Evolutionary conservation across 2,329 filamentous ascomycete species (phyloP), one percentile per base, ranked within the genome.

Genomic region (Leptographium galeiforme): DNA sequence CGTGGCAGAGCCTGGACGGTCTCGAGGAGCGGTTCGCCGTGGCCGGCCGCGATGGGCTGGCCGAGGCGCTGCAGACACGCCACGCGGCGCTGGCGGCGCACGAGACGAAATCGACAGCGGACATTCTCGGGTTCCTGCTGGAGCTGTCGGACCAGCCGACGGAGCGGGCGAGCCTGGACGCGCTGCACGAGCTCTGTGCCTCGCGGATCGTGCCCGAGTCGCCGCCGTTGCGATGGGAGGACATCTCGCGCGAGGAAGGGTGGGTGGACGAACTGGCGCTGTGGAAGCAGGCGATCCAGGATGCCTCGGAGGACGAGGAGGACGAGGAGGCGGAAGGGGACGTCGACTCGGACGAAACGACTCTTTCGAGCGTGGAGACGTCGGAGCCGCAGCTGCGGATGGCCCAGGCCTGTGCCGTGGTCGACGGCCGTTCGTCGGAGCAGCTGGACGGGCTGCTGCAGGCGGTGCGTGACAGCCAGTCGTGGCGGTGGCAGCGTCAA

Each of bases 21-120:
- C 72, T 96, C 3, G 84, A 90, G 59, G 93, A 97, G 69, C 89
- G 91, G 61, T 93, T 96, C 61, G 78, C 82, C 36, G 76, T 97
- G 52, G 76, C 88, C 48, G 84, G 86, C 62, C 81, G 87, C 57
- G 90, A 96, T 61, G 81, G 80, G 41, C 71, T 96, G 32, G 88
- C 89, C 13, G 82, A 90, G 41, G 77, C 82, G 56, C 67, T 95
- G 19, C 70, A 75, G 12, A 63, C 68, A 36, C 64, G 68, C 14
- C 61, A 64, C 6, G 57, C 58, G 0, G 71, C 68, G 39, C 48
- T 57, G 30, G 53, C 50, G 0, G 40, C 30, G 3, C 30, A 55
- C 33, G 10, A 51, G 10, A 75, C 75, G 45, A 82, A 81, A 67
- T 91, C 81, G 77, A 80, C 81, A 7, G 89, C 90, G 0, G 93